A percentile compares a stretch with the other conserved stretches of the same genome.
These are phyloP conservation scores for Saksenaea oblongispora DNA, from an alignment of 371 early-diverging fungal genomes.

Conservation along the genomic window DNA sequence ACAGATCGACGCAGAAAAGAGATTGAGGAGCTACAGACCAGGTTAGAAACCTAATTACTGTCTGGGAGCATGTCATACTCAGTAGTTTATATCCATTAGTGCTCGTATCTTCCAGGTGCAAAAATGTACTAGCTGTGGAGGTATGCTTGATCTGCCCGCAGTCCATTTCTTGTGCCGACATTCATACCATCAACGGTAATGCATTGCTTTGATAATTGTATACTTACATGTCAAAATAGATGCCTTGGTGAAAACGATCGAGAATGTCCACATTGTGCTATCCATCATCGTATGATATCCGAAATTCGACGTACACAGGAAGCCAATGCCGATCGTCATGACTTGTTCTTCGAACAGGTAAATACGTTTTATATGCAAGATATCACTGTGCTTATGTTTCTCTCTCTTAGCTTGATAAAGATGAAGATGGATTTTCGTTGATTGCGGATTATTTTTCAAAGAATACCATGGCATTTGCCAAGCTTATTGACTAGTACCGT, in stretches of 20 bases:
- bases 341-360: conserved; percentile 79
- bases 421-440: conserved; percentile 83
- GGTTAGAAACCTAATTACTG: conserved; percentile 29
- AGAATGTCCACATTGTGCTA: conserved; percentile 88
- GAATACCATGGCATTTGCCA: conserved; percentile 80
- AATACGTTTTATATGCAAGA: background rate
- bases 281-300: conserved; percentile 78
- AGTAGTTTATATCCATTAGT: conserved; percentile 24
- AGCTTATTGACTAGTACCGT: conserved; percentile 60
- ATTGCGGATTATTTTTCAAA: conserved; percentile 90
- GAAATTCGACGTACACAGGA: conserved; percentile 81
- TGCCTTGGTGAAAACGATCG: conserved; percentile 75
- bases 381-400: background rate
- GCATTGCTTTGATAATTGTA: too few species aligned
- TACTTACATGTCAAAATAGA: too few species aligned
- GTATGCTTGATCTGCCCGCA: conserved; percentile 85
- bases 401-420: conserved; percentile 60
- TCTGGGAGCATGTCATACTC: background rate
- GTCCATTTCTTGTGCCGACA: conserved; percentile 93
- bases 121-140: conserved; percentile 82
- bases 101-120: conserved; percentile 86
- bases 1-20: conserved; percentile 75
- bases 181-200: conserved; percentile 87
- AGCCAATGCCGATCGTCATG: conserved; percentile 73
- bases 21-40: conserved; percentile 78